Conservation (phyloP, 805 yeast genomes). For the Cyberlindnera bimundalis region DNA sequence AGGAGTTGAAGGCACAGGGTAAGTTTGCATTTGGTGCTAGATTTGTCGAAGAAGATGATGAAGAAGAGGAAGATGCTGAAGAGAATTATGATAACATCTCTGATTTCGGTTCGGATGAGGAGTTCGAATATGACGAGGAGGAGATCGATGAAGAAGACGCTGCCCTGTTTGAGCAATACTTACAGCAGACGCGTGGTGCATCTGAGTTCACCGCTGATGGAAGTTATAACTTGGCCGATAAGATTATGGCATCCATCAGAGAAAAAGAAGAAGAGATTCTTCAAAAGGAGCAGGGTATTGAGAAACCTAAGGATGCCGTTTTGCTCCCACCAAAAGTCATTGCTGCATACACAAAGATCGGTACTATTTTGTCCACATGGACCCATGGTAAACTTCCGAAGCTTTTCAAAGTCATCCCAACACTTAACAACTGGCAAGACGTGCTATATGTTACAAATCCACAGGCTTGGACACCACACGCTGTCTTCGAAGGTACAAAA, state of each 20-base stretch:
- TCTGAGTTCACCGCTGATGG: conserved; percentile 35
- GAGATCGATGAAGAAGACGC: conserved; percentile 79
- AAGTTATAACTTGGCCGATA: conserved; percentile 79
- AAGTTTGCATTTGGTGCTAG: conserved; percentile 30
- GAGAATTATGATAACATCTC: conserved; percentile 42
- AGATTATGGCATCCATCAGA: conserved; percentile 84
- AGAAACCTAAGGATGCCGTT: conserved; percentile 64
- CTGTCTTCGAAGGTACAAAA: conserved; percentile 91
- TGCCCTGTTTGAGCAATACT: conserved; percentile 75
- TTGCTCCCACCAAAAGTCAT: conserved; percentile 94
- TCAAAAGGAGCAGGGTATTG: conserved; percentile 28
- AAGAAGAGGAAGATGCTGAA: conserved; percentile 34
- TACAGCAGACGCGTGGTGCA: conserved; percentile 39
- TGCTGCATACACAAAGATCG: conserved; percentile 90
- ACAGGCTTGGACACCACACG: conserved; percentile 91
- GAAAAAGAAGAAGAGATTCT: conserved; percentile 54
- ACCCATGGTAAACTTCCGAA: conserved; percentile 97
- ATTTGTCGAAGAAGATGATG: conserved; percentile 50
- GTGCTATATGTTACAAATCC: conserved; percentile 91
- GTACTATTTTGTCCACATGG: conserved; percentile 81
- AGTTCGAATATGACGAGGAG: conserved; percentile 59
- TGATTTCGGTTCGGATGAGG: conserved; percentile 44
- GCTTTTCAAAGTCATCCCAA: conserved; percentile 90
- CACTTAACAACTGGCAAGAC: conserved; percentile 93
- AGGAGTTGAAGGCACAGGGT: conserved; percentile 28